Conservation (phyloP, 2,329 filamentous ascomycete species). For the Ophiostoma sp. region DNA sequence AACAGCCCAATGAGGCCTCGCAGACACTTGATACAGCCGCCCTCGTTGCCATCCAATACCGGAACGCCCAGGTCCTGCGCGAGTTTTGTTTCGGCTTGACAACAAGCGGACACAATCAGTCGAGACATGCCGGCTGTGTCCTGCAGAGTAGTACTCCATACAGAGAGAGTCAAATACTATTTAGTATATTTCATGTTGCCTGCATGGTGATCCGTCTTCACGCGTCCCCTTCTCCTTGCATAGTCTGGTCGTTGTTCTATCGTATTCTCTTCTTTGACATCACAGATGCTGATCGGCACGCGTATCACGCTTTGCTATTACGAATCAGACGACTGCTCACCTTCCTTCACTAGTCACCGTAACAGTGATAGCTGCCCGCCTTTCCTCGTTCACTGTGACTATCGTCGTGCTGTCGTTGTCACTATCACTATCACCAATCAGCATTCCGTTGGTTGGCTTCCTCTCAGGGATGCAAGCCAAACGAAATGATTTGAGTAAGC, state of each 20-base stretch:
- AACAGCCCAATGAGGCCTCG: slow-evolving; percentile 4
- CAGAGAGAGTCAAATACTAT: not conserved
- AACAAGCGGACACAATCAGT: not conserved
- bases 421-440: slow-evolving; percentile 14
- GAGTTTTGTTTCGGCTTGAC: not conserved
- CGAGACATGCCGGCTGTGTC: too few relatives aligned
- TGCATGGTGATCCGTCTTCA: not conserved
- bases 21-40: not conserved
- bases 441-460: not conserved
- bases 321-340: not conserved
- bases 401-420: not conserved
- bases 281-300: not conserved
- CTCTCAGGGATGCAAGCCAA: not conserved
- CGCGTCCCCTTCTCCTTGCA: not conserved
- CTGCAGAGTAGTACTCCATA: too few relatives aligned
- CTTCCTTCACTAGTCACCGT: not conserved
- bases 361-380: not conserved
- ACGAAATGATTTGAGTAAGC: not conserved
- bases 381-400: not conserved
- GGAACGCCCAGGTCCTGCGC: not conserved
- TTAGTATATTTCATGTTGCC: not conserved
- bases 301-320: not conserved
- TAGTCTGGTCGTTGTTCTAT: not conserved
- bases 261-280: not conserved
- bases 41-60: not conserved